Evolutionary conservation across 805 yeast species (phyloP).

Genomic region (Kodamaea neixiangensis): DNA sequence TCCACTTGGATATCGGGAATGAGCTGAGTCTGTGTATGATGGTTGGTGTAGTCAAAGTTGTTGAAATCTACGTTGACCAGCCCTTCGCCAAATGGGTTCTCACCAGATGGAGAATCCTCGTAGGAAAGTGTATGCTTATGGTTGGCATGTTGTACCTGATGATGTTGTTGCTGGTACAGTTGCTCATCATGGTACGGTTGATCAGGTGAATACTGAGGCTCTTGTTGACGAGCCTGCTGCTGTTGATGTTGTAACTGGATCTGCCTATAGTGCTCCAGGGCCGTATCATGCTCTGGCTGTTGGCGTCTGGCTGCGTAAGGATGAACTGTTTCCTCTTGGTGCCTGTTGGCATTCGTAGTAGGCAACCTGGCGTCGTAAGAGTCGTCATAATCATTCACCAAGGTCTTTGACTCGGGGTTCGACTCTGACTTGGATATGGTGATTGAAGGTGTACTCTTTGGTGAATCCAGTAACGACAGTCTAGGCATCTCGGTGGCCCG

Average conservation of each 20-base stretch:
- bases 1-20: constrained; percentile 13
- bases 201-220: constrained; percentile 10
- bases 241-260: constrained; percentile 16
- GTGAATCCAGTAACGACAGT: constrained; percentile 1
- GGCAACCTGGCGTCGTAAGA: constrained; percentile 23
- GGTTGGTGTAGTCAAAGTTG: constrained; percentile 32
- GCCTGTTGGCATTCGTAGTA: constrained; percentile 27
- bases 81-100: constrained; percentile 11
- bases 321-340: constrained; percentile 25
- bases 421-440: constrained; percentile 12
- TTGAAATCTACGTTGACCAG: constrained; percentile 14
- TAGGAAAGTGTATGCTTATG: constrained; percentile 11
- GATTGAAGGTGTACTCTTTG: constrained; percentile 9
- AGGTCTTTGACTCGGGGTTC: constrained; percentile 1
- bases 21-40: constrained; percentile 18
- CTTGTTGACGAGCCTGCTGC: constrained; percentile 17
- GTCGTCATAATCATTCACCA: constrained; percentile 10
- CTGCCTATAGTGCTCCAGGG: constrained; percentile 16
- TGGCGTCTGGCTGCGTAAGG: constrained; percentile 23
- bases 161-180: background rate
- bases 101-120: constrained; percentile 9
- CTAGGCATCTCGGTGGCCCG: constrained; percentile 4
- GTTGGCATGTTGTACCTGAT: constrained; percentile 3
- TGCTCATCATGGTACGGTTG: constrained; percentile 21
- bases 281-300: constrained; percentile 16